Conservation (phyloP, 2,329 filamentous ascomycete genomes). For the Fusarium guadeloupense region DNA sequence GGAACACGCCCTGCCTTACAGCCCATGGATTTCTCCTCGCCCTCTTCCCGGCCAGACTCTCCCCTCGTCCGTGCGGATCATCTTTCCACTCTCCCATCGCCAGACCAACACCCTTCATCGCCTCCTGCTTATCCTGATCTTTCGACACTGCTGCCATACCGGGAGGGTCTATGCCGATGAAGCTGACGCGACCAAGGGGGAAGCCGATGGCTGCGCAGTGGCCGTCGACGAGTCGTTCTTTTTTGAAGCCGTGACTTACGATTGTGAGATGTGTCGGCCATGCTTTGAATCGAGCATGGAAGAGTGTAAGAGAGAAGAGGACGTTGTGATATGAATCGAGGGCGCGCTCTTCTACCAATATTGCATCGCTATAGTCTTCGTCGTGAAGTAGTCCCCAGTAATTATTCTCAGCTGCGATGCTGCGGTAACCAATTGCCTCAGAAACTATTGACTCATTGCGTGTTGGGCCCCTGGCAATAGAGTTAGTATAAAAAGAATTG, state of each 20-base stretch:
- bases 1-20: conserved; percentile 57
- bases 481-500: accelerated
- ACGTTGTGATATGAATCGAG: conserved; percentile 90
- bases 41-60: conserved; percentile 59
- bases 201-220: conserved; percentile 72
- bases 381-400: conserved; percentile 55
- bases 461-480: conserved; percentile 65
- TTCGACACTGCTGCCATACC: conserved; percentile 48
- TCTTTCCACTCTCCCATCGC: conserved; percentile 59
- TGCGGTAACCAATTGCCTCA: conserved; percentile 72
- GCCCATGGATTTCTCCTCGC: conserved; percentile 60
- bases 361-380: conserved; percentile 21
- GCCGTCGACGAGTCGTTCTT: conserved; percentile 66
- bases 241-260: conserved; percentile 76
- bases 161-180: conserved; percentile 73
- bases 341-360: conserved; percentile 74
- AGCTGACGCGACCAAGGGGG: conserved; percentile 55
- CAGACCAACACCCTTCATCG: conserved; percentile 53
- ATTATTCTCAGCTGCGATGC: conserved; percentile 57
- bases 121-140: conserved; percentile 48
- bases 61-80: conserved; percentile 62
- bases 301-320: conserved; percentile 72
- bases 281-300: conserved; percentile 50
- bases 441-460: conserved; percentile 63
- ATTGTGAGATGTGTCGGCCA: conserved; percentile 71